A percentile compares a stretch with the other conserved stretches of the same genome.
These are phyloP conservation scores for Trichoderma orchidacearum DNA, from an alignment of 495 filamentous ascomycete genomes.

Conservation along the genomic window DNA sequence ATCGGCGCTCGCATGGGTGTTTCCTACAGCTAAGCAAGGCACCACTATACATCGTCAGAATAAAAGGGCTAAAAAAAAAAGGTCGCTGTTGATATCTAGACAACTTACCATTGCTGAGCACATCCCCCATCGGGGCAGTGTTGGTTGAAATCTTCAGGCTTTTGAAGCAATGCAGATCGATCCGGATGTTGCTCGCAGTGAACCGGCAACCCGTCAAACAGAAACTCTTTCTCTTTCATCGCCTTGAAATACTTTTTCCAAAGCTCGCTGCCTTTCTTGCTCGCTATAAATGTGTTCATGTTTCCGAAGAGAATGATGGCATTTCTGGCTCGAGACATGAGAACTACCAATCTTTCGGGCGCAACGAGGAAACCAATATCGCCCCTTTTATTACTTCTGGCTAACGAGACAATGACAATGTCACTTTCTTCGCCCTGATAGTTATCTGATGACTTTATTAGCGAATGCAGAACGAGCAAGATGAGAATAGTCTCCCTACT, in stretches of 20 bases:
- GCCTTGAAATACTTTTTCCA: slow-evolving; percentile 49
- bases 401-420: slow-evolving; percentile 55
- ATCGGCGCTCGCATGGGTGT: slow-evolving; percentile 47
- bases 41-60: slow-evolving; percentile 19
- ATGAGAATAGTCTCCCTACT: not conserved
- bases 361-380: slow-evolving; percentile 67
- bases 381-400: slow-evolving; percentile 46
- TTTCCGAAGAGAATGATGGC: slow-evolving; percentile 62
- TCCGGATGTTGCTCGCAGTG: slow-evolving; percentile 54
- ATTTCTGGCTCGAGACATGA: slow-evolving; percentile 56
- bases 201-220: slow-evolving; percentile 61
- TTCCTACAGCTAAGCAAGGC: slow-evolving; percentile 43
- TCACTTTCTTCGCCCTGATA: slow-evolving; percentile 74
- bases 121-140: slow-evolving; percentile 67
- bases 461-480: not conserved
- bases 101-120: slow-evolving; percentile 44
- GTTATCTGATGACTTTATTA: slow-evolving; percentile 40
- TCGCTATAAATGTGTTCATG: slow-evolving; percentile 48
- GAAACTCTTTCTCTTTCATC: slow-evolving; percentile 35
- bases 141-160: slow-evolving; percentile 41
- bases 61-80: not conserved
- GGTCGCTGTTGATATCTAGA: too few species aligned
- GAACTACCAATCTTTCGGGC: slow-evolving; percentile 56
- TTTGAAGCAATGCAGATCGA: slow-evolving; percentile 26
- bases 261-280: slow-evolving; percentile 41